Percentiles rank a stretch among this genome's conserved stretches.
These are phyloP conservation scores for Colletotrichum horii DNA, from an alignment of 2,329 filamentous ascomycete genomes.

Conservation along the genomic window DNA sequence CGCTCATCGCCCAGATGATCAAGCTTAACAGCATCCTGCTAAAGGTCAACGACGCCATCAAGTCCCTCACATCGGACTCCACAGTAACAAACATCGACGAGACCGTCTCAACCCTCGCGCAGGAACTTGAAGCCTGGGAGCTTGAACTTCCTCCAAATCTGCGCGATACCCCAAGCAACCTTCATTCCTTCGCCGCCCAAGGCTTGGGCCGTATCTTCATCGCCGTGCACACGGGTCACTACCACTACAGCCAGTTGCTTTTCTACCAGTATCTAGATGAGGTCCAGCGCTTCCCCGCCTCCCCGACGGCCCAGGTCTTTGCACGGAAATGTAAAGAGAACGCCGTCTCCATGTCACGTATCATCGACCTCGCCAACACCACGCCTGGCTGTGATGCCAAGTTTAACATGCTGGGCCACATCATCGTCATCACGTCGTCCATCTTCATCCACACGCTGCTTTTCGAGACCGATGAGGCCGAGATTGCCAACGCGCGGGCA, in stretches of 20 bases:
- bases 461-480: constrained; percentile 39
- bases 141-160: constrained; percentile 37
- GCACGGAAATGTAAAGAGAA: constrained; percentile 44
- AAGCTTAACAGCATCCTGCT: constrained; percentile 37
- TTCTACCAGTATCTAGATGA: constrained; percentile 49
- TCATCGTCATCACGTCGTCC: constrained; percentile 50
- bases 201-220: constrained; percentile 48
- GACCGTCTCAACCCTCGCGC: constrained; percentile 34
- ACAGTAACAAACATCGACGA: constrained; percentile 30
- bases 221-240: constrained; percentile 50
- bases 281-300: constrained; percentile 28
- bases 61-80: constrained; percentile 21
- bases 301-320: constrained; percentile 27
- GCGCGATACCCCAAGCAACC: constrained; percentile 42
- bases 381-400: constrained; percentile 42
- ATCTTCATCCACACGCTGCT: constrained; percentile 51
- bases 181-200: constrained; percentile 37
- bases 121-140: constrained; percentile 39
- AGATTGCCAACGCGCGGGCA: constrained; percentile 37
- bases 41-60: constrained; percentile 40
- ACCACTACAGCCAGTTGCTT: constrained; percentile 51
- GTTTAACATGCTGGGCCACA: constrained; percentile 50
- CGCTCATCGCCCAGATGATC: constrained; percentile 27
- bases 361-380: constrained; percentile 42
- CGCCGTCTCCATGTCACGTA: constrained; percentile 41